Conservation (phyloP, 2,329 filamentous ascomycete genomes). For the Colletotrichum theobromicola region DNA sequence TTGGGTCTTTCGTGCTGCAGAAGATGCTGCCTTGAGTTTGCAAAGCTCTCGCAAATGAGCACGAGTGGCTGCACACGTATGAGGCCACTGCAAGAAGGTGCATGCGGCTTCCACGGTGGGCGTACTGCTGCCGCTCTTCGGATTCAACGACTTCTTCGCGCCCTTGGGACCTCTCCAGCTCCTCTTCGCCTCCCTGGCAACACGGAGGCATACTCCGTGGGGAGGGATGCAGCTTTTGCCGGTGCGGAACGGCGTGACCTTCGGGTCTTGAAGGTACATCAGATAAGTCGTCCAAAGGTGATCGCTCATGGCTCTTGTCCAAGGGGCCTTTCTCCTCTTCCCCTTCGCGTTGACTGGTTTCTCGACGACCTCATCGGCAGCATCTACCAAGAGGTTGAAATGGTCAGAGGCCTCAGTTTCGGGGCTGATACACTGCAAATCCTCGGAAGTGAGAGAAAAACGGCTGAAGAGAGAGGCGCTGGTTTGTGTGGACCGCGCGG, state of each 20-base stretch:
- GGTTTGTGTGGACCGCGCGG: conserved; percentile 63
- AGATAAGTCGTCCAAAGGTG: conserved; percentile 72
- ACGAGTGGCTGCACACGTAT: conserved; percentile 67
- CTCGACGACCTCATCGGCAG: neutral
- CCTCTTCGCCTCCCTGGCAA: conserved; percentile 69
- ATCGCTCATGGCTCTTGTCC: conserved; percentile 69
- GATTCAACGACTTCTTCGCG: conserved; percentile 2
- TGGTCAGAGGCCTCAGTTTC: conserved; percentile 45
- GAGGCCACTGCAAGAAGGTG: conserved; percentile 66
- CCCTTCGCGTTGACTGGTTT: conserved; percentile 15
- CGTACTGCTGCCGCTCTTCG: conserved; percentile 59
- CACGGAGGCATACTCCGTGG: conserved; percentile 67
- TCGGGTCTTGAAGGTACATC: conserved; percentile 70
- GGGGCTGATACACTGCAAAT: conserved; percentile 58
- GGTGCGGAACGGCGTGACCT: conserved; percentile 69
- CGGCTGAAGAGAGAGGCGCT: conserved; percentile 63
- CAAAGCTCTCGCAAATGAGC: conserved; percentile 68
- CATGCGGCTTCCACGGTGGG: conserved; percentile 54
- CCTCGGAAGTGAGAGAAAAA: conserved; percentile 61
- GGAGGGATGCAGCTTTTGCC: conserved; percentile 69
- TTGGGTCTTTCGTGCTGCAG: conserved; percentile 45
- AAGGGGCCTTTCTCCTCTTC: conserved; percentile 57
- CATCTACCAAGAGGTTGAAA: conserved; percentile 9
- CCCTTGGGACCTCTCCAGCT: conserved; percentile 69
- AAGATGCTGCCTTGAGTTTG: conserved; percentile 55